Base-by-base conservation (phyloP, 1,284 basidiomycete species). In the Fomitopsis pinicola region DNA sequence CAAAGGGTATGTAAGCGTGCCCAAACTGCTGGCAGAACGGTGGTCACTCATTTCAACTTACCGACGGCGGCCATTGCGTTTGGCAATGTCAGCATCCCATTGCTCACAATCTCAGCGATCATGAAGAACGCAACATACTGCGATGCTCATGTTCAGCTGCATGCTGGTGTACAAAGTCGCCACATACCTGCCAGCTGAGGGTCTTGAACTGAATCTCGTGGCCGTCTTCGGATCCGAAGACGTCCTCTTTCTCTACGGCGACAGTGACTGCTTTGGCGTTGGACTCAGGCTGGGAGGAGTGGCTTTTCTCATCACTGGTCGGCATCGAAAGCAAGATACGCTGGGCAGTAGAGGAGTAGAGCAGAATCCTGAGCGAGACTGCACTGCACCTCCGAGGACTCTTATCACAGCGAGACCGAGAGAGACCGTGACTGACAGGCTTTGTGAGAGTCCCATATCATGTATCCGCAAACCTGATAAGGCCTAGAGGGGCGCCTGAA, bases 31-130 rank as follows among this genome's bases (percentile, higher is more conserved):
- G 38, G 5, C 5, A 40, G 38, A 14, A 40, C 38, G 12, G 8
- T 15, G 14, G 12, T 40, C 12, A 15, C 38, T 40, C 5, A 40
- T 3, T 40, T 10, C 38, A 15, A 42, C 66, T 42, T 62, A 82
- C 83, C 83, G 53, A 85, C 79, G 5, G 79, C 78, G 22, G 82
- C 80, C 65, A 85, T 78, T 2, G 82, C 76, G 57, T 79, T 81
- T 0, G 84, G 83, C 5, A 85, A 74, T 15, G 82, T 83, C 17
- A 85, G 71, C 75, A 85, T 82, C 15, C 84, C 84, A 68, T 84
- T 83, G 66, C 81, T 82, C 55, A 86, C 82, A 35, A 84, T 83
- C 64, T 83, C 80, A 52, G 82, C 81, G 61, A 84, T 84, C 83
- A 86, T 85, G 42, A 85, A 71, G 52, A 84, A 67, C 28, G 75